Base-by-base conservation (phyloP, 2,329 filamentous ascomycete species). In the Aureobasidium uvarum region DNA sequence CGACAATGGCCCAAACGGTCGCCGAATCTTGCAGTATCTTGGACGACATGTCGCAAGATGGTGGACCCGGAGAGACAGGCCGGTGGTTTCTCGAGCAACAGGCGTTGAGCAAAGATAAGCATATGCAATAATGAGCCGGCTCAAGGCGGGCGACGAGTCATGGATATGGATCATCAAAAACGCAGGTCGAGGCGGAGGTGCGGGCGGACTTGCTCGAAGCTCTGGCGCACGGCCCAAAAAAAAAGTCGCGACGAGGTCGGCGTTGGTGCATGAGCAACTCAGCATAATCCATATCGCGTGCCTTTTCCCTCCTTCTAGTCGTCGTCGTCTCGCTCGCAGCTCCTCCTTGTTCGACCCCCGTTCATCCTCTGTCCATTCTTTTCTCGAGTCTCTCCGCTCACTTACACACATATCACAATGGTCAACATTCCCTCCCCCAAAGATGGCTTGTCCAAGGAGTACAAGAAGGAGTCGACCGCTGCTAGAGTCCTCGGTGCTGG, bases 401-500 rank as follows among this genome's bases (percentile, higher is more conserved):
- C 25, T 23, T 33, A 43, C 20, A 43, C 5, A 41, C 10, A 16
- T 20, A 18, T 45, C 65, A 62, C 25, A 54, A 55, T 63, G 48
- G 71, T 71, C 72, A 46, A 70, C 71, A 20, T 68, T 69, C 60
- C 60, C 36, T 68, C 69, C 69, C 65, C 68, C 67, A 59, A 62
- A 38, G 64, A 66, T 28, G 66, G n/a, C 52, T 68, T 68, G 20
- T 81, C 85, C 50, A 87, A 84, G 74, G 83, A 86, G 74, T 83
- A 83, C 73, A 89, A 96, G 84, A 92, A 85, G 81, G 95, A 99
- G 84, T 96, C 93, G 66, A 92, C 91, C 73, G 77, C 89, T 75
- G 95, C 95, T 73, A 86, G 95, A 79, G 81, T 99, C 71, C 82
- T 97, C 70, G 95, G 95, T 73, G 97, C 95, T 74, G 95, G 95